Evolutionary conservation across 2,329 filamentous ascomycete genomes (phyloP), one percentile per base, ranked within the genome.

Genomic region (Diplodia mutila): DNA sequence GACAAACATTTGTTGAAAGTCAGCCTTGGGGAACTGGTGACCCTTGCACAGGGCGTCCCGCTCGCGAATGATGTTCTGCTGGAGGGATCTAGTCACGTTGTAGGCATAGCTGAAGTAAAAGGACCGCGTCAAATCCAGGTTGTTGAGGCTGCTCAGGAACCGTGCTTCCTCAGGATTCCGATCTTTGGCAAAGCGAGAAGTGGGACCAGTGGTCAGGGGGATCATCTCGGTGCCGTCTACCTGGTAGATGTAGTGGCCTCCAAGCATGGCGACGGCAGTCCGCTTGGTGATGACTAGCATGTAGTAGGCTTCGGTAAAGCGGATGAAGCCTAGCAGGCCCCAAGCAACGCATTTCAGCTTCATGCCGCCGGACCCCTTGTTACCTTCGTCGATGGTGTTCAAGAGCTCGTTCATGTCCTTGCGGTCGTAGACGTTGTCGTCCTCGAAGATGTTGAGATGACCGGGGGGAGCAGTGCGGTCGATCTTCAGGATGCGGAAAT

Each of bases 91-190:
- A 0, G 95, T 99, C 72, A 98, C 91, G 76, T 99, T 93, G 80
- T 99, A 99, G 0, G 94, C 96, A 77, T 97, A 97, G 81, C 94
- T 97, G 82, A 97, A 99, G 80, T 99, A 99, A 78, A 99, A 99
- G 0, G 92, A 96, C 67, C 91, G 87, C 0, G 91, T 93, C 69
- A 99, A 82, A 77, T 99, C 95, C 37, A 99, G 85, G 72, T 97
- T 97, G 76, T 92, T 93, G 53, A 99, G 84, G 64, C 97, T 98
- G 29, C 88, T 86, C 39, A 98, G 85, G 74, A 97, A 98, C 32
- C 94, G 89, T 48, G 91, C 89, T 79, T 99, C 95, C 77, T 98
- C 94, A 0, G 92, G 87, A 73, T 96, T 95, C 64, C 90, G 85
- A 70, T 97, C 93, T n/a, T 89, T 84, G 76, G 91, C 92, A 73